A percentile compares a stretch with the other conserved stretches of the same genome.
These are phyloP conservation scores for Tolypocladium ovalisporum DNA, from an alignment of 2,329 filamentous ascomycete genomes.

Conservation along the genomic window DNA sequence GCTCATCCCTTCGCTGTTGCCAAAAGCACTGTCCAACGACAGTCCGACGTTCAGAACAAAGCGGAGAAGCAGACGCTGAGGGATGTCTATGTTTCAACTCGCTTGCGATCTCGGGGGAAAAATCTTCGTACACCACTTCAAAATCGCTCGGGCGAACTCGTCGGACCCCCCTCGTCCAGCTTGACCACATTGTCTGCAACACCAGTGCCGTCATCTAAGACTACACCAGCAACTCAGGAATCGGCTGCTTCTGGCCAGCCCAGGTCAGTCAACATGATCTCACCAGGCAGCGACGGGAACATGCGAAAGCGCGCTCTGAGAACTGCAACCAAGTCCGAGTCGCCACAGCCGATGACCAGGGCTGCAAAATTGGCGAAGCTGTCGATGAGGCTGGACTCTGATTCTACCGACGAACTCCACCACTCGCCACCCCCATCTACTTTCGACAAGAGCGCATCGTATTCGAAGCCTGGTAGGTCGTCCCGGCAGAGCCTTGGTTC, in stretches of 20 bases:
- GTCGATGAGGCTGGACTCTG: slow-evolving; percentile 21
- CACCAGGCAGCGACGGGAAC: slow-evolving; percentile 10
- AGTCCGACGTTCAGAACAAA: neutral
- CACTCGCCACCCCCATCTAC: slow-evolving; percentile 24
- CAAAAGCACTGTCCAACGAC: neutral
- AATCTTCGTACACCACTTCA: slow-evolving; percentile 12
- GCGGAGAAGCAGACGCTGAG: neutral
- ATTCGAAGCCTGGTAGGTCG: slow-evolving; percentile 14
- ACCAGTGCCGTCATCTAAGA: slow-evolving; percentile 24
- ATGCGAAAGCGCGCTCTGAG: slow-evolving; percentile 8
- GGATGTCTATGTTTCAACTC: neutral
- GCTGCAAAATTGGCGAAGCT: slow-evolving; percentile 11
- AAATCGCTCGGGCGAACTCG: slow-evolving; percentile 4
- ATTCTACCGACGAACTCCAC: slow-evolving; percentile 38
- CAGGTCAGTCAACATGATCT: slow-evolving; percentile 12
- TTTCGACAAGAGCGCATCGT: slow-evolving; percentile 25
- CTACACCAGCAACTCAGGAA: slow-evolving; percentile 23
- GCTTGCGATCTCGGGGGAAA: slow-evolving; percentile 7
- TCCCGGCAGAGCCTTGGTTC: slow-evolving; percentile 16
- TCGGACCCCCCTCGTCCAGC: slow-evolving; percentile 20
- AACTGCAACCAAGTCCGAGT: slow-evolving; percentile 12
- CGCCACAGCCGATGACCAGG: slow-evolving; percentile 14
- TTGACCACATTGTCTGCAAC: slow-evolving; percentile 29
- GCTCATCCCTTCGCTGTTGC: neutral
- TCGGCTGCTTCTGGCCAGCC: slow-evolving; percentile 14